These are phyloP conservation scores for Fistulinella prunicolor DNA, from an alignment of 768 basidiomycete genomes.

Conservation along the genomic window DNA sequence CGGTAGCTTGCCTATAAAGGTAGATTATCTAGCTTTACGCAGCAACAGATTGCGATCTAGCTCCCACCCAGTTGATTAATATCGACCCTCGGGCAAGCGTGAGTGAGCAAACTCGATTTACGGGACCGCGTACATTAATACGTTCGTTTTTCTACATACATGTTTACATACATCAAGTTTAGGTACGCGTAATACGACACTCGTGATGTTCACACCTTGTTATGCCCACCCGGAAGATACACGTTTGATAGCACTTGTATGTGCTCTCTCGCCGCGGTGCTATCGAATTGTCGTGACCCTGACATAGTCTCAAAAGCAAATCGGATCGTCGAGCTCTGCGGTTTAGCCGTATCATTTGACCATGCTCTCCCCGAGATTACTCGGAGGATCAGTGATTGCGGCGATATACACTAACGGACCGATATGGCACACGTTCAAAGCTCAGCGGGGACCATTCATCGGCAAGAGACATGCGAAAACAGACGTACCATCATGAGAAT, in stretches of 20 bases:
- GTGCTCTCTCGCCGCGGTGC: neutral
- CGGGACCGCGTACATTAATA: no score
- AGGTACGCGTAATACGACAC: no score
- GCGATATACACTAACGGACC: constrained; percentile 25
- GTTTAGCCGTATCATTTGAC: constrained; percentile 3
- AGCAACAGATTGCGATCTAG: no score
- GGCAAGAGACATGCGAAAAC: neutral
- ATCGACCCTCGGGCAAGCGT: no score
- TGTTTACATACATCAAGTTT: no score
- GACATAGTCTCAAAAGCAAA: constrained; percentile 2
- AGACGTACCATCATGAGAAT: constrained; percentile 19
- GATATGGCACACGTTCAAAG: neutral
- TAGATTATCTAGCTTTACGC: no score
- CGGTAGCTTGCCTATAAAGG: no score
- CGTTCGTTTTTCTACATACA: no score
- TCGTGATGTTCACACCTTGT: neutral
- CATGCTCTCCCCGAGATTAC: constrained; percentile 17
- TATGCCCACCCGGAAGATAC: neutral
- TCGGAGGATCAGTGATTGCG: constrained; percentile 26
- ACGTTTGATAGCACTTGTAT: constrained; percentile 1
- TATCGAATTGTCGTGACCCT: neutral
- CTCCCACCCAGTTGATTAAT: no score
- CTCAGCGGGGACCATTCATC: neutral
- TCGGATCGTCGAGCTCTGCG: constrained; percentile 1
- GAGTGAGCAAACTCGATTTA: no score